Evolutionary conservation across 2,329 filamentous ascomycete species (phyloP), one percentile per base, ranked within the genome.

Genomic region (Alternaria hordeiaustralica): DNA sequence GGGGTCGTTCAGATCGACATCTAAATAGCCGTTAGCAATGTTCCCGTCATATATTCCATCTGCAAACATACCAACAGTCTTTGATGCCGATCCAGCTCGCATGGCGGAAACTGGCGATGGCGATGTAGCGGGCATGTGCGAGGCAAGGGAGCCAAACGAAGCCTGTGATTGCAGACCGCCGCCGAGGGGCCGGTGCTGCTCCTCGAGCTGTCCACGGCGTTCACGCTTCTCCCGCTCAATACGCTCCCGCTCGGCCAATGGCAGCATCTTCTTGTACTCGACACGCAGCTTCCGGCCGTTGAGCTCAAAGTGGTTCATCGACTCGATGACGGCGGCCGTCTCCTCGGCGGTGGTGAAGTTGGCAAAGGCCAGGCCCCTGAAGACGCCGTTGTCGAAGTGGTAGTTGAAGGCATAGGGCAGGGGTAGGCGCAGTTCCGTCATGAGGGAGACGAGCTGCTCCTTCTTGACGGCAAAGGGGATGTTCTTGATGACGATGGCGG

Each of bases 181-280:
- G 49, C 81, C 82, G 75, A 91, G 90, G 73, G 83, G 93, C 76
- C 94, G 90, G 81, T 99, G 96, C 81, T 99, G 96, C 81, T 99
- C 96, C 81, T 99, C 94, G 12, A 99, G 87, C 81, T 99, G 96
- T 53, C 96, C 96, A 56, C 96, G 90, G 72, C 96, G 92, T 83
- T 98, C 95, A 61, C 96, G 88, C 88, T 98, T 99, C 82, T 98
- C 96, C 6, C 96, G 88, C 81, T 99, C 96, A 71, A 99, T 98
- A 44, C 96, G 89, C 81, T 99, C 96, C 56, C 96, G 89, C 81
- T 98, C 96, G 30, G 94, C 93, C 69, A 96, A 88, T 1, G 96
- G 96, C 6, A 99, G 87, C 96, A 99, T 98, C 84, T 98, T 98
- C 86, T 99, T 99, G 84, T 98, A 99, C 81, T 99, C 96, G 25